Evolutionary conservation across 305 asterid genomes (phyloP), one percentile per base, ranked within the genome.

Genomic region (Fraxinus latifolia): DNA sequence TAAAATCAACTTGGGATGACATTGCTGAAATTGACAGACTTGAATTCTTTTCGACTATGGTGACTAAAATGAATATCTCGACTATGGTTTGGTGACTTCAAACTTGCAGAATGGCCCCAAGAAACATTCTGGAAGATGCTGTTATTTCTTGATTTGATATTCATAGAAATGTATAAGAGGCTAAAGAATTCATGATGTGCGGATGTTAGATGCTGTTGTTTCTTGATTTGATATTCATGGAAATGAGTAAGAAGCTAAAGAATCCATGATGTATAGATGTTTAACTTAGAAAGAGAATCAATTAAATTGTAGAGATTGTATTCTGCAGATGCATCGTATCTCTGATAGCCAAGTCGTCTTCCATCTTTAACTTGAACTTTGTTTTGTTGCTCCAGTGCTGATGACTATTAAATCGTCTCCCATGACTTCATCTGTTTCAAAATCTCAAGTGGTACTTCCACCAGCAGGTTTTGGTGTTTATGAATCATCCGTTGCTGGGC

Each of bases 351-450:
- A 71, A 14, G 32, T 68, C 25, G 81, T 53, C 75, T 83, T 67
- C 53, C 74, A 32, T 70, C 1, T 77, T 68, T 50, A 23, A 33
- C 82, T 74, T 37, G 29, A 80, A 60, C 67, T 75, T 77, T 70
- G 81, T 58, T 85, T 90, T 84, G 78, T 83, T 84, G 83, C 81
- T 84, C 15, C 76, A 83, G 86, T 85, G 88, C 81, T 83, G 86
- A 86, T 88, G 92, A 83, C 89, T 80, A 70, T 84, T 84, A 76
- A 80, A 77, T 85, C 86, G 65, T 85, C 89, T 75, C 82, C 89
- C 84, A 92, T 89, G 96, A 85, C 90, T 88, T 89, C 93, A 44
- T 82, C 90, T 86, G 89, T 87, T 84, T 89, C 97, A 78, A 81
- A 92, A 79, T 90, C 95, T 83, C 87, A 79, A 65, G 94, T 88